Percentiles rank a stretch among this genome's conserved stretches.
Conservation (phyloP, 2,329 filamentous ascomycete species). For the Ramularia collo-cygni region DNA sequence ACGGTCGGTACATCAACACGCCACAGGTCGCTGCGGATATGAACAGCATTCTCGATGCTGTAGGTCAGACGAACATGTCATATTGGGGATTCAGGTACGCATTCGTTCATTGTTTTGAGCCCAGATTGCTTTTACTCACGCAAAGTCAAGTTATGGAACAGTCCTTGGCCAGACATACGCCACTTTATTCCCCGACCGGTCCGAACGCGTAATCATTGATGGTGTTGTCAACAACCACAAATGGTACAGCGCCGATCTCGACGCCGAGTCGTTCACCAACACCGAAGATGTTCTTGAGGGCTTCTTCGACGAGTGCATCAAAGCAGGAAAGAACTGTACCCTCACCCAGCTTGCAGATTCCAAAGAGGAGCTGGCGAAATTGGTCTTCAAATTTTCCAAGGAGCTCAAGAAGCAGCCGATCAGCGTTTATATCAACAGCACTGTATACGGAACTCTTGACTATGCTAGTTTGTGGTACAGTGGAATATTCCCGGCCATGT, state of each 20-base stretch:
- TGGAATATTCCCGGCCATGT: slow-evolving; percentile 16
- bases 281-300: slow-evolving; percentile 49
- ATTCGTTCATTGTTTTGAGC: background rate
- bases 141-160: slow-evolving; percentile 36
- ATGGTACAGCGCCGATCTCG: slow-evolving; percentile 40
- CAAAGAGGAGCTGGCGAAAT: slow-evolving; percentile 11
- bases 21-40: slow-evolving; percentile 20
- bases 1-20: slow-evolving; percentile 19
- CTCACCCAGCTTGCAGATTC: slow-evolving; percentile 11
- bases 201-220: slow-evolving; percentile 39
- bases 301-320: slow-evolving; percentile 50
- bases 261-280: slow-evolving; percentile 46
- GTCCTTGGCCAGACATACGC: slow-evolving; percentile 43
- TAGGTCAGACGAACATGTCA: slow-evolving; percentile 25
- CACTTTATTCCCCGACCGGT: slow-evolving; percentile 37
- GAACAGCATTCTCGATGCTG: slow-evolving; percentile 19
- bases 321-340: slow-evolving; percentile 35
- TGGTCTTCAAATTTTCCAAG: slow-evolving; percentile 13
- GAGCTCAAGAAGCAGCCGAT: slow-evolving; percentile 18
- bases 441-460: slow-evolving; percentile 13
- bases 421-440: slow-evolving; percentile 18
- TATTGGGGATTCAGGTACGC: slow-evolving; percentile 34
- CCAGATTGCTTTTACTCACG: background rate
- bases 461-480: slow-evolving; percentile 12
- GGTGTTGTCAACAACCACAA: slow-evolving; percentile 40